Evolutionary conservation across 2,329 filamentous ascomycete species (phyloP).

Genomic region (Fusarium virguliforme): DNA sequence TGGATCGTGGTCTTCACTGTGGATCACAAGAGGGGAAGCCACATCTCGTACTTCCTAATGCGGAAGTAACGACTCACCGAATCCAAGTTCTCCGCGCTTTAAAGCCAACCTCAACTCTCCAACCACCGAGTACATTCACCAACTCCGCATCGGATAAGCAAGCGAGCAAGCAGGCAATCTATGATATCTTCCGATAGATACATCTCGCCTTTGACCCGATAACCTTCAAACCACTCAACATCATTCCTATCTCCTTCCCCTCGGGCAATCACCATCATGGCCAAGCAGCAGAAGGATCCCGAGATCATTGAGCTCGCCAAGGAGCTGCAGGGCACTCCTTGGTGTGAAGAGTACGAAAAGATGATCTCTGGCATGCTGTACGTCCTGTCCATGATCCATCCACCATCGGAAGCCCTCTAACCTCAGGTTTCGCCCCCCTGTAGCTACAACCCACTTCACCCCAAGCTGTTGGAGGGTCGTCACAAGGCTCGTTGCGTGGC

Average conservation of each 20-base stretch:
- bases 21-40: conserved; percentile 10
- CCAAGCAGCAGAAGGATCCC: conserved; percentile 39
- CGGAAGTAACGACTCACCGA: conserved; percentile 1
- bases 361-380: conserved; percentile 52
- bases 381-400: neutral
- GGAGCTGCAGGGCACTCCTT: conserved; percentile 35
- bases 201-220: conserved; percentile 2
- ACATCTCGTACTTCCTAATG: conserved; percentile 7
- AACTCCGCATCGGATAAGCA: conserved; percentile 10
- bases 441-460: conserved; percentile 45
- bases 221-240: neutral
- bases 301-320: conserved; percentile 48
- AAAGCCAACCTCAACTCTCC: conserved; percentile 16
- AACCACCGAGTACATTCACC: neutral
- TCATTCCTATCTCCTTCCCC: neutral
- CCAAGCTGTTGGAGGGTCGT: conserved; percentile 41
- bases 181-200: neutral
- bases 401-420: neutral
- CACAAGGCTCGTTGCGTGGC: conserved; percentile 41
- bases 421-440: neutral
- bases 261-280: conserved; percentile 31
- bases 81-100: neutral
- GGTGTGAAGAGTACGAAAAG: conserved; percentile 50
- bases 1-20: neutral
- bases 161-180: neutral